Evolutionary conservation across 73 alveolate species (phyloP).

Genomic region (Paramecium biaurelia): DNA sequence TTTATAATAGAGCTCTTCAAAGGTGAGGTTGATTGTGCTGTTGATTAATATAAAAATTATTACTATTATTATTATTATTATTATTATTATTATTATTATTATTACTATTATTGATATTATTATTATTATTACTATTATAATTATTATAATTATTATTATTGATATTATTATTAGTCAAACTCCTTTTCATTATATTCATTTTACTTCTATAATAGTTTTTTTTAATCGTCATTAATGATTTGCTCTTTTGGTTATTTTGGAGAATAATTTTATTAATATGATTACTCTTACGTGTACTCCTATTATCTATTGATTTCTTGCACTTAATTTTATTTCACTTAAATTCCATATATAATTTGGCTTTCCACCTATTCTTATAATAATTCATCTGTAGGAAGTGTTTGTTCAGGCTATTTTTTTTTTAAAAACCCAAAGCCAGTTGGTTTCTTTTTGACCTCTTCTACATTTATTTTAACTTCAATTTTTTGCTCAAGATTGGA

Average conservation of each 20-base stretch:
- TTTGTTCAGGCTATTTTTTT: background rate
- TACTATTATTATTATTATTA: background rate
- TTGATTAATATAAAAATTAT: background rate
- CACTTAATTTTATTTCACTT: background rate
- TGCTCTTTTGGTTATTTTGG: background rate
- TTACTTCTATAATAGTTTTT: background rate
- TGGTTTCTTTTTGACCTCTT: slow-evolving; percentile 22
- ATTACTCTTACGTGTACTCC: background rate
- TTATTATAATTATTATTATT: background rate
- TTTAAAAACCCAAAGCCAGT: slow-evolving; percentile 40
- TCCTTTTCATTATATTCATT: background rate
- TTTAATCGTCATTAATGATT: background rate
- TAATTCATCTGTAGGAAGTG: background rate
- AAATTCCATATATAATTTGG: background rate
- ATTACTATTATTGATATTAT: background rate
- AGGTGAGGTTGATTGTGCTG: background rate
- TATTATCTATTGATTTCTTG: background rate
- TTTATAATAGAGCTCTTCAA: background rate
- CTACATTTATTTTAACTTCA: slow-evolving; percentile 22
- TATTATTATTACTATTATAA: background rate
- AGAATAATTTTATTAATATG: background rate
- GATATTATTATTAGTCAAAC: background rate
- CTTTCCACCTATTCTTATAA: background rate
- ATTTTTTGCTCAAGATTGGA: background rate
- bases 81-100: background rate